Percentiles rank a stretch among this genome's conserved stretches.
Evolutionary conservation across 305 asterid species (phyloP).

Genomic region (Fraxinus sp.): DNA sequence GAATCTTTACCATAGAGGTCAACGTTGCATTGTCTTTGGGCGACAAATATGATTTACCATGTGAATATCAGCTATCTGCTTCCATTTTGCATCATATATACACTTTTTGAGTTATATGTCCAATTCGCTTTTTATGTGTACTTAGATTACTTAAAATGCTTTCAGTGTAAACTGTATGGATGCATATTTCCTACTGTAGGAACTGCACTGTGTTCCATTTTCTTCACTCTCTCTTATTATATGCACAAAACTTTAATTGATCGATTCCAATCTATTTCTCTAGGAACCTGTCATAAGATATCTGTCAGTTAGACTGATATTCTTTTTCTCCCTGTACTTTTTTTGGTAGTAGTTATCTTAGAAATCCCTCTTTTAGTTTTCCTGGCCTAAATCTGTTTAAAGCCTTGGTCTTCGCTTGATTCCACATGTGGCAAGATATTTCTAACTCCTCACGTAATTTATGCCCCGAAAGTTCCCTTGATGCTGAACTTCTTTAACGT

Average conservation of each 20-base stretch:
- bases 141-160: not conserved
- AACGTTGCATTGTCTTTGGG: not conserved
- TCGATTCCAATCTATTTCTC: not conserved
- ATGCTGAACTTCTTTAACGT: not conserved
- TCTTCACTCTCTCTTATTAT: not conserved
- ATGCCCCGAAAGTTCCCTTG: not conserved
- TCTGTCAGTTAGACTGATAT: not conserved
- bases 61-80: conserved; percentile 10
- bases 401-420: not conserved
- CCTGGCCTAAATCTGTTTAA: not conserved
- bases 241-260: not conserved
- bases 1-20: not conserved
- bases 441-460: not conserved
- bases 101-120: not conserved
- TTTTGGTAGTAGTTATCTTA: not conserved
- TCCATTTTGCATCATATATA: conserved; percentile 4
- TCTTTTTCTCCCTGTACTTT: not conserved
- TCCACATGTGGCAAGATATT: not conserved
- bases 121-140: not conserved
- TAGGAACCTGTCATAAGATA: not conserved
- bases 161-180: not conserved
- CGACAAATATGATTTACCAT: not conserved
- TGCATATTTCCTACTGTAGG: not conserved
- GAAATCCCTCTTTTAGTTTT: not conserved
- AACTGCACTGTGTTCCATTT: conserved; percentile 7